These are phyloP conservation scores for Podila clonocystis DNA, from an alignment of 192 early-diverging fungal species.

Conservation along the genomic window DNA sequence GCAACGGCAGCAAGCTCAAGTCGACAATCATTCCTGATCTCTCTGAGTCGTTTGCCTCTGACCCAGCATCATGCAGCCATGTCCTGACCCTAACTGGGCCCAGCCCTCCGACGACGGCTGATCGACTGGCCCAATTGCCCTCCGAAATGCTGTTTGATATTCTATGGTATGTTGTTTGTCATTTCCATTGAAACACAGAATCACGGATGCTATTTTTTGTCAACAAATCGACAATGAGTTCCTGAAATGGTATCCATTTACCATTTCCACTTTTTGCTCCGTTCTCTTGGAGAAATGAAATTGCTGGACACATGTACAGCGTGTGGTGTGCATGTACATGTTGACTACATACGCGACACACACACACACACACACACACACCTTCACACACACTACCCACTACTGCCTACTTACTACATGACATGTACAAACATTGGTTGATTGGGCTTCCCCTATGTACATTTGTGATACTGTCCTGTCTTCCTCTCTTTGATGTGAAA, in stretches of 20 bases:
- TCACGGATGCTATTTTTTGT: background rate
- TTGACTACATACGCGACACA: background rate
- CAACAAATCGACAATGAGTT: background rate
- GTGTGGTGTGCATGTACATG: background rate
- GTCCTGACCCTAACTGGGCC: background rate
- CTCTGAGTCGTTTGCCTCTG: too few species aligned
- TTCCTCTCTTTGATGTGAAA: too few species aligned
- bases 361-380: background rate
- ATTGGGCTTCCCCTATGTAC: too few species aligned
- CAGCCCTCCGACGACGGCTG: background rate
- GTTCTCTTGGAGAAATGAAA: background rate
- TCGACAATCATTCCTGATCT: background rate
- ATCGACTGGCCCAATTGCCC: constrained; percentile 25
- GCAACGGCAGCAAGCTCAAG: background rate
- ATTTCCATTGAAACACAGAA: background rate
- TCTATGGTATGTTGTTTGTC: constrained; percentile 26
- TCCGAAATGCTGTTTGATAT: constrained; percentile 35
- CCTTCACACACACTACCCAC: too few species aligned
- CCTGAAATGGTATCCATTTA: constrained; percentile 1
- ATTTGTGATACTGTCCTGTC: too few species aligned
- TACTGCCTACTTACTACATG: too few species aligned
- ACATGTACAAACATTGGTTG: too few species aligned
- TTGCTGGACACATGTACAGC: background rate
- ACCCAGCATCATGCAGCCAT: too few species aligned
- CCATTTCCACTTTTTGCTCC: background rate